A percentile compares a stretch with the other conserved stretches of the same genome.
Conservation (phyloP, 73 alveolate species). For the Stentor roeselii region DNA sequence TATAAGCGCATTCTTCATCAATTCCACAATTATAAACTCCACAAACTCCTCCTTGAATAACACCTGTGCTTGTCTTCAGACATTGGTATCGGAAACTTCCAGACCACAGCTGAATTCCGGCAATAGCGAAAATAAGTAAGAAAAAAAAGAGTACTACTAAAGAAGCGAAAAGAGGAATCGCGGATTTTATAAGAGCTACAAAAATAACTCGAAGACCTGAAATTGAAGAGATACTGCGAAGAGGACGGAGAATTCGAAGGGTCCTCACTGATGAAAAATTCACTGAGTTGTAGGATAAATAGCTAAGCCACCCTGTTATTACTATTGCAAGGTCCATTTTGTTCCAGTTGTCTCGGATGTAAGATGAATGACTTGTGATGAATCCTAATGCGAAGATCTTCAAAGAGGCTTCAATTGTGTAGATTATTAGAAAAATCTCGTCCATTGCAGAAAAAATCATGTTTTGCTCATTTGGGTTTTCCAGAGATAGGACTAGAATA, state of each 20-base stretch:
- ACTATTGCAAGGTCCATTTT: constrained; percentile 62
- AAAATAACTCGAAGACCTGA: constrained; percentile 78
- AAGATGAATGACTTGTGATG: constrained; percentile 30
- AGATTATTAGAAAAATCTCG: constrained; percentile 29
- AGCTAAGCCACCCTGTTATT: constrained; percentile 66
- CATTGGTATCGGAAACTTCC: constrained; percentile 68
- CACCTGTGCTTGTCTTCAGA: constrained; percentile 30
- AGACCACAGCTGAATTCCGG: constrained; percentile 58
- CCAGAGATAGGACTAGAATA: constrained; percentile 50
- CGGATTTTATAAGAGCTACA: constrained; percentile 52
- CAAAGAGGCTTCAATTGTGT: constrained; percentile 46
- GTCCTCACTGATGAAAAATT: constrained; percentile 73
- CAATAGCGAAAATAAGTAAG: constrained; percentile 59
- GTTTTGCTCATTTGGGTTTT: constrained; percentile 49
- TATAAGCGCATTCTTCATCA: constrained; percentile 76
- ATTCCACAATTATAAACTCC: constrained; percentile 51
- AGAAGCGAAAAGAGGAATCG: constrained; percentile 56
- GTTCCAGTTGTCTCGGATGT: constrained; percentile 75
- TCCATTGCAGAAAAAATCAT: constrained; percentile 30
- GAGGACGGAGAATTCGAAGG: constrained; percentile 85
- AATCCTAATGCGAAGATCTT: constrained; percentile 53
- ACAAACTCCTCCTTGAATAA: constrained; percentile 41
- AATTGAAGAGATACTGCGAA: constrained; percentile 80
- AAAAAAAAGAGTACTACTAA: constrained; percentile 50
- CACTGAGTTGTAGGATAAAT: constrained; percentile 22